These are phyloP conservation scores for Dioscorea dumetorum DNA, from an alignment of 106 monocot genomes.

Conservation along the genomic window DNA sequence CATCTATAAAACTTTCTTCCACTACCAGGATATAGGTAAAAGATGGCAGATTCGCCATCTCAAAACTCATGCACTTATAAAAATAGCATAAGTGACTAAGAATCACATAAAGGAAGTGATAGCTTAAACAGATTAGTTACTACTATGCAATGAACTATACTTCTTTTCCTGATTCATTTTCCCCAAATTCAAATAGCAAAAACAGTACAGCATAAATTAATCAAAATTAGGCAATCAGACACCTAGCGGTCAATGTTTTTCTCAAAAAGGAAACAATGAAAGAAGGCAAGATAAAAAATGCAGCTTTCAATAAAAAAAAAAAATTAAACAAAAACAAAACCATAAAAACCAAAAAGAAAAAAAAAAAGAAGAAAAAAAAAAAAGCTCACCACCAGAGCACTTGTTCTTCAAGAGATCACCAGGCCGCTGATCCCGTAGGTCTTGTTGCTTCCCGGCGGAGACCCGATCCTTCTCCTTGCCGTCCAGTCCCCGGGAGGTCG, in stretches of 20 bases:
- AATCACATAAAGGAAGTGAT: no score
- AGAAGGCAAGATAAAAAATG: neutral
- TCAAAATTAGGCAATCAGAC: no score
- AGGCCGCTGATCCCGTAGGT: slow-evolving; percentile 7
- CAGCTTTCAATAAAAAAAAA: neutral
- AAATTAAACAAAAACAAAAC: neutral
- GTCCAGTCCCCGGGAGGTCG: slow-evolving; percentile 29
- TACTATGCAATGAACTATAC: no score
- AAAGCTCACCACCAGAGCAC: slow-evolving; percentile 28
- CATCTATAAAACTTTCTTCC: no score
- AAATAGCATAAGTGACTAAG: no score
- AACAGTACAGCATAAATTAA: neutral
- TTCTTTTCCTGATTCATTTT: neutral
- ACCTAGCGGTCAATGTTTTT: no score
- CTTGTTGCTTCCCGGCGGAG: slow-evolving; percentile 22
- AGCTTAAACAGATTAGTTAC: no score
- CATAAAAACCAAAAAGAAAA: neutral
- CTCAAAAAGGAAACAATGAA: neutral
- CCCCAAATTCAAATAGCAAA: neutral
- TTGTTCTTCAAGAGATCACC: slow-evolving; percentile 19
- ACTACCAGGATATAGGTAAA: no score
- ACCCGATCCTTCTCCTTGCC: slow-evolving; percentile 31
- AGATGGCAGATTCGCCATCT: no score
- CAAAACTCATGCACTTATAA: no score
- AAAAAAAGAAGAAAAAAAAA: neutral